Evolutionary conservation across 345 rosid species (phyloP).

Genomic region (Reutealis trisperma): DNA sequence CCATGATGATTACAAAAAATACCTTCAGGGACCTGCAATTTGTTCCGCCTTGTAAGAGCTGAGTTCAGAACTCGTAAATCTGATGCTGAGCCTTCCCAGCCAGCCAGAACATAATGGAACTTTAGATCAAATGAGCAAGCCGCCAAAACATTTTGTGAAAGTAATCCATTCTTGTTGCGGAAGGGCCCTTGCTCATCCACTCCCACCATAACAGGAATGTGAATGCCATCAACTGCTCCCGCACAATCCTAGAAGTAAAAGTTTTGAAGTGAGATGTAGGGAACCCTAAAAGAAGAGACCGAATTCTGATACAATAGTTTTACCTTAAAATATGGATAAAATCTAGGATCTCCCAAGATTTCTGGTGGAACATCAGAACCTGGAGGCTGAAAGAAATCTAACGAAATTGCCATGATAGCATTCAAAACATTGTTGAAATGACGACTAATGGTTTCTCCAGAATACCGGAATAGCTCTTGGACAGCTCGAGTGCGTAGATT

Average conservation of each 20-base stretch:
- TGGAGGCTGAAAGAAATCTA: conserved; percentile 67
- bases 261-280: conserved; percentile 20
- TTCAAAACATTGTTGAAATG: conserved; percentile 90
- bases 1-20: conserved; percentile 9
- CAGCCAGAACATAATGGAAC: conserved; percentile 86
- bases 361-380: conserved; percentile 51
- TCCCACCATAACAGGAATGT: conserved; percentile 85
- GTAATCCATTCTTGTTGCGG: conserved; percentile 66
- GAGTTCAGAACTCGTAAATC: conserved; percentile 75
- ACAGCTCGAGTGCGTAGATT: conserved; percentile 87
- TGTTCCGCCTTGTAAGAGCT: conserved; percentile 68
- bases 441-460: conserved; percentile 93
- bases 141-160: conserved; percentile 78
- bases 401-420: conserved; percentile 71
- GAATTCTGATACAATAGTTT: conserved; percentile 2
- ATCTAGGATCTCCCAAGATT: conserved; percentile 48
- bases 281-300: not conserved
- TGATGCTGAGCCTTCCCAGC: conserved; percentile 97
- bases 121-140: conserved; percentile 82
- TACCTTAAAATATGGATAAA: conserved; percentile 82
- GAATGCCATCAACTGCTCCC: conserved; percentile 84
- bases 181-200: conserved; percentile 94
- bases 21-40: conserved; percentile 79
- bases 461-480: conserved; percentile 70
- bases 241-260: conserved; percentile 58